phyloP scores from a whole-genome alignment of 2,329 filamentous ascomycete species.

The Pseudocercospora cruenta region DNA sequence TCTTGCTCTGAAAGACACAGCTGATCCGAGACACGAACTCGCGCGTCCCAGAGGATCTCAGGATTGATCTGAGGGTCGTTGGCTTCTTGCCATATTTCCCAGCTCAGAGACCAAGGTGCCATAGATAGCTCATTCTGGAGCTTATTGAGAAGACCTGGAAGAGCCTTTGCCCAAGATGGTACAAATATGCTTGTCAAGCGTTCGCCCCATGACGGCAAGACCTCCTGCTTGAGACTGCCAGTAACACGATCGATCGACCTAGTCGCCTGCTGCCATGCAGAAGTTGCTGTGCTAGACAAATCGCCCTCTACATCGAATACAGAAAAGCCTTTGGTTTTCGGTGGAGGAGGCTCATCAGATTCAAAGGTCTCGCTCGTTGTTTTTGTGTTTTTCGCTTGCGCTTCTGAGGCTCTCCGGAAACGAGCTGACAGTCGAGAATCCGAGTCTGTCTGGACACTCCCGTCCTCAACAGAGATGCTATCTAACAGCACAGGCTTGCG shows the following conservation, averaged over 20 bases:
- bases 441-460: neutral
- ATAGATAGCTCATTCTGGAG: conserved; percentile 86
- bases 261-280: conserved; percentile 34
- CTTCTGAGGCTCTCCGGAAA: conserved; percentile 13
- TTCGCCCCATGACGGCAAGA: conserved; percentile 16
- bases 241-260: conserved; percentile 14
- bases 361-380: neutral
- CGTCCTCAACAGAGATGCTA: conserved; percentile 10
- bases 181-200: conserved; percentile 57
- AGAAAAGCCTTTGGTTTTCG: conserved; percentile 31
- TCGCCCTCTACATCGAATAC: conserved; percentile 22
- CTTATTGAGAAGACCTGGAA: conserved; percentile 79
- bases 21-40: conserved; percentile 77
- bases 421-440: neutral
- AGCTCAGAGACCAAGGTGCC: conserved; percentile 82
- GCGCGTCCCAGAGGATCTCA: conserved; percentile 80
- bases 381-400: conserved; percentile 1
- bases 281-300: conserved; percentile 13
- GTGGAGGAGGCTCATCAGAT: conserved; percentile 27
- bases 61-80: conserved; percentile 82
- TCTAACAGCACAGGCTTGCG: conserved; percentile 24
- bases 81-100: conserved; percentile 92
- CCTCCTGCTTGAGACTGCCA: conserved; percentile 25
- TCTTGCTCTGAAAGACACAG: conserved; percentile 81
- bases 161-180: conserved; percentile 77